These are phyloP conservation scores for Barnettozyma sucrosica DNA, from an alignment of 805 yeast genomes.

Conservation along the genomic window DNA sequence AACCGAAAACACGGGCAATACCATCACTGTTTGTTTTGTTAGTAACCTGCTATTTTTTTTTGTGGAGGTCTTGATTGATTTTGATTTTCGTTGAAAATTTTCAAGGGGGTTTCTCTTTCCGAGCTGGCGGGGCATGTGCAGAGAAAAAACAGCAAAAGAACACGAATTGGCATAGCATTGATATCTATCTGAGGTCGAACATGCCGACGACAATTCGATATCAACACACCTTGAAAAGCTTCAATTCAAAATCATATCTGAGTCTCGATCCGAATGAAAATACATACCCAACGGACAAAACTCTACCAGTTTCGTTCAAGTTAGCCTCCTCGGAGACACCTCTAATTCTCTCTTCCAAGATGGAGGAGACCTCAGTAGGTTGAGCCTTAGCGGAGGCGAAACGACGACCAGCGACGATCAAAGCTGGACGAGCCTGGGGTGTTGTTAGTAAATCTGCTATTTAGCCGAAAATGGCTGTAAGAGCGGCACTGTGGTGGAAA, in stretches of 20 bases:
- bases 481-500: no score
- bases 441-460: conserved; percentile 21
- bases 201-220: neutral
- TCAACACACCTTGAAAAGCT: neutral
- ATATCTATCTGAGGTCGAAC: neutral
- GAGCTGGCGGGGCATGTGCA: no score
- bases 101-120: neutral
- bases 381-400: conserved; percentile 91
- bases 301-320: conserved; percentile 99
- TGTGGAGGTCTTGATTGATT: neutral
- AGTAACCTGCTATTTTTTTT: conserved; percentile 26
- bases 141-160: neutral
- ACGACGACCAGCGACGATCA: conserved; percentile 66
- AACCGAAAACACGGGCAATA: conserved; percentile 99
- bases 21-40: conserved; percentile 76
- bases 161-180: neutral
- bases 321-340: conserved; percentile 97
- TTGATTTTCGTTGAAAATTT: conserved; percentile 5
- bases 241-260: neutral
- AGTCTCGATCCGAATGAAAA: conserved; percentile 2
- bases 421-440: conserved; percentile 64
- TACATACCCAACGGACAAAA: conserved; percentile 90
- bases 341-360: conserved; percentile 98
- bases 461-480: no score
- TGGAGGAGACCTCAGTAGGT: conserved; percentile 98